Conservation (phyloP, 176 grass and related monocot species). For the Typha latifolia region DNA sequence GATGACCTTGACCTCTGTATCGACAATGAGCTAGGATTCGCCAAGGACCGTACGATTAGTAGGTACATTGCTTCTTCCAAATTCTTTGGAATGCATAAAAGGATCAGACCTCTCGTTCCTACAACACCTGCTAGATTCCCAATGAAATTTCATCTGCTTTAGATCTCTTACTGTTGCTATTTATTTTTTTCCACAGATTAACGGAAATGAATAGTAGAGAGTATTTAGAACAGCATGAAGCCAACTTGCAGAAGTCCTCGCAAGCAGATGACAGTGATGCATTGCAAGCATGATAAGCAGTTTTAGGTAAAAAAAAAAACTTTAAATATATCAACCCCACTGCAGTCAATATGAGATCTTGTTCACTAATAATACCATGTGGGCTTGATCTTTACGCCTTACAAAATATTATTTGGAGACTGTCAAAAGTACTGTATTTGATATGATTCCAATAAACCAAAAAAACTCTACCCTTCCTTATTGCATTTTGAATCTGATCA, state of each 20-base stretch:
- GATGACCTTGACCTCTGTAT: conserved; percentile 85
- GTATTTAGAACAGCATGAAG: conserved; percentile 69
- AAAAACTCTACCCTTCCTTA: background rate
- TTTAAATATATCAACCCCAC: background rate
- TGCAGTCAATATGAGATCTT: background rate
- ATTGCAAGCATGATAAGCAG: conserved; percentile 17
- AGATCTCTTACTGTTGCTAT: background rate
- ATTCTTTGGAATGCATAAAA: background rate
- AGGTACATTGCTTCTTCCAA: conserved; percentile 30
- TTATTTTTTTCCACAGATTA: conserved; percentile 31
- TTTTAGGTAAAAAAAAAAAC: background rate
- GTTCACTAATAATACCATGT: background rate
- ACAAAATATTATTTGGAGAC: background rate
- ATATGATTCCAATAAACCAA: background rate
- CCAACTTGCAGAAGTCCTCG: conserved; percentile 24
- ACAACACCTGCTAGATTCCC: background rate
- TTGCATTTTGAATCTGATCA: too few relatives aligned
- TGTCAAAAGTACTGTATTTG: background rate
- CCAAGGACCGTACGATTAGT: conserved; percentile 87
- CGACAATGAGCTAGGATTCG: conserved; percentile 90
- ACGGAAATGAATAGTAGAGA: conserved; percentile 87
- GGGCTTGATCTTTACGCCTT: background rate
- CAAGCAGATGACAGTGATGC: conserved; percentile 16
- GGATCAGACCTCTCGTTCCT: background rate
- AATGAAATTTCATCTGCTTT: background rate